phyloP scores from a whole-genome alignment of 192 early-diverging fungal genomes.

The Entrophospora sp. region DNA sequence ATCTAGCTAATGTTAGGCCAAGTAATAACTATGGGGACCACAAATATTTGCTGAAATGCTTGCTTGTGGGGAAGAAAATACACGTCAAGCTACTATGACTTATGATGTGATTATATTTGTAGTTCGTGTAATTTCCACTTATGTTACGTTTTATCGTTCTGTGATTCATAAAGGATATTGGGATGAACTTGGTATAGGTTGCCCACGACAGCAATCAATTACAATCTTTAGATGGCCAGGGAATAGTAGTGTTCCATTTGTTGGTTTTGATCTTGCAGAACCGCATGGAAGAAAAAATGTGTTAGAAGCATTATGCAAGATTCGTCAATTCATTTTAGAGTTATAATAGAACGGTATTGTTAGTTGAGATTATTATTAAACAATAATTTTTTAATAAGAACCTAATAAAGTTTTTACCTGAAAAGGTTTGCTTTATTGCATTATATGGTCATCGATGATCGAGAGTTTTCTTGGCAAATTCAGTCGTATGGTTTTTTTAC shows the following conservation, averaged over 20 bases:
- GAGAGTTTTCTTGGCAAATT: no score
- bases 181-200: neutral
- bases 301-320: neutral
- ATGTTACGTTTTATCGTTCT: neutral
- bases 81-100: neutral
- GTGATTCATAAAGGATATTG: neutral
- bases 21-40: neutral
- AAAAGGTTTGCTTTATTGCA: no score
- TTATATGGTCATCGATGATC: no score
- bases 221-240: neutral
- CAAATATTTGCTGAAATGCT: neutral
- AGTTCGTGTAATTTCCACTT: neutral
- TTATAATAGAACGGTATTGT: no score
- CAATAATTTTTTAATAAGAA: no score
- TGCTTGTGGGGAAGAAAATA: constrained; percentile 8
- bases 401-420: no score
- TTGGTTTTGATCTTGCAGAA: neutral
- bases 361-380: no score
- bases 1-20: neutral
- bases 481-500: no score
- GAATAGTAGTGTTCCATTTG: neutral
- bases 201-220: neutral
- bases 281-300: neutral
- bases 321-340: constrained; percentile 12
- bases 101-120: neutral